Evolutionary conservation across 2,329 filamentous ascomycete species (phyloP).

Genomic region (Phialocephala sp.): DNA sequence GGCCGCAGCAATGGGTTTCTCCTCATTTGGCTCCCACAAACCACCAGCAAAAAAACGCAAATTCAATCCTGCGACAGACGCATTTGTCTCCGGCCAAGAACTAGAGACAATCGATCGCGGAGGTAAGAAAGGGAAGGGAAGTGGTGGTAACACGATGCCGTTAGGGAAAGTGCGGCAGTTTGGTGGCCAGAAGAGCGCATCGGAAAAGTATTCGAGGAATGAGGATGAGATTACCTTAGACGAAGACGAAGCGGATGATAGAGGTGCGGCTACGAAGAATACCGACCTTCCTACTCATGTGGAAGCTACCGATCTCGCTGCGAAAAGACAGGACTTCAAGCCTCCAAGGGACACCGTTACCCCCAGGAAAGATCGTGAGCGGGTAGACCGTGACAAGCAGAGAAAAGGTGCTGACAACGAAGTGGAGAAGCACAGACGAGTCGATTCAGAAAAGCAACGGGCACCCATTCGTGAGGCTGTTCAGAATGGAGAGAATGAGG

Average conservation of each 20-base stretch:
- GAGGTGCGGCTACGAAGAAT: constrained; percentile 31
- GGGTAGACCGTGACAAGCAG: constrained; percentile 41
- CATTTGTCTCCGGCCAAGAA: constrained; percentile 49
- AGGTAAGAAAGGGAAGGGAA: constrained; percentile 42
- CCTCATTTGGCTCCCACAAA: constrained; percentile 66
- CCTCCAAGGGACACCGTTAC: constrained; percentile 57
- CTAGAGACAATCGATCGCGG: constrained; percentile 40
- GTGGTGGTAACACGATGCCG: constrained; percentile 41
- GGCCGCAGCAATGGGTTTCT: constrained; percentile 73
- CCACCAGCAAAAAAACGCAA: constrained; percentile 67
- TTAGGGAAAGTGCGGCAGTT: constrained; percentile 39
- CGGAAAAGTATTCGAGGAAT: constrained; percentile 8
- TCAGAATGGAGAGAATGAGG: constrained; percentile 20
- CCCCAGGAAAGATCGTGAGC: constrained; percentile 43
- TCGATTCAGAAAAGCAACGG: constrained; percentile 39
- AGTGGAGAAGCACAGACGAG: constrained; percentile 40
- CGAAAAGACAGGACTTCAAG: constrained; percentile 62
- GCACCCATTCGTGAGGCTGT: constrained; percentile 31
- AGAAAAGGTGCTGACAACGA: constrained; percentile 29
- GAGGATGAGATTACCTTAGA: constrained; percentile 37
- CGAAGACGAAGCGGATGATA: constrained; percentile 31
- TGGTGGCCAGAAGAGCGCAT: constrained; percentile 24
- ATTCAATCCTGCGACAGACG: constrained; percentile 63
- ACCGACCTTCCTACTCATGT: not conserved
- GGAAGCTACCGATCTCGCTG: constrained; percentile 36